Base-by-base conservation (phyloP, 306 rosid species). In the Abrus precatorius region DNA sequence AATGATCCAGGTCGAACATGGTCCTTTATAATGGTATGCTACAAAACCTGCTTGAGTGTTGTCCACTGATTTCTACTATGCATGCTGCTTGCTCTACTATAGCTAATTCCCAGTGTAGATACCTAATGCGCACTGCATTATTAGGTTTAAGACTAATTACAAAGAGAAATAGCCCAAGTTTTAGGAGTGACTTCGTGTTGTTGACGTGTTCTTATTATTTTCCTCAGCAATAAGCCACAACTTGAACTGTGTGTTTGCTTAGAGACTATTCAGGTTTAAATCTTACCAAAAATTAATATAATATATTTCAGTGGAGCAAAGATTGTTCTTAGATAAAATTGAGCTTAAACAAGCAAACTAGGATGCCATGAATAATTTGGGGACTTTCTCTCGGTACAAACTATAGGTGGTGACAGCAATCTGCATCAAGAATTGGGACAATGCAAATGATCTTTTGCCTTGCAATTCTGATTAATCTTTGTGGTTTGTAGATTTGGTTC, bases 1-100 rank as follows among this genome's bases (percentile, higher is more conserved):
- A 95, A 93, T 48, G 98, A 95, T 85, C 98, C 99, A 3, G 95
- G 95, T 75, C 91, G 97, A 57, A 93, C 97, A 13, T 80, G 84
- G 93, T 84, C 85, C 88, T 91, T 90, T 74, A 57, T 84, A 77
- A 86, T 93, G 98, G 99, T 93, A 88, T 66, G 89, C 70, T 72
- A 40, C 36, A 41, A 29, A 38, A 44, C 80, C 61, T 61, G 10
- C 54, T 40, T 33, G 30, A 14, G n/a, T 69, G 30, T 11, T 79
- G 12, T 38, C 69, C 28, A 49, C 48, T 55, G 49, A 73, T 34
- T 71, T 66, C 66, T 77, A 5, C 6, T 59, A 2, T 61, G 78
- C n/a, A 13, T n/a, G 12, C 70, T 61, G 71, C 70, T 75, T 69
- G n/a, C 11, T 54, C 47, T n/a, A 71, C 36, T 36, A 61, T 29